phyloP scores from a whole-genome alignment of 2,329 filamentous ascomycete genomes.

The Penicillium sp. region DNA sequence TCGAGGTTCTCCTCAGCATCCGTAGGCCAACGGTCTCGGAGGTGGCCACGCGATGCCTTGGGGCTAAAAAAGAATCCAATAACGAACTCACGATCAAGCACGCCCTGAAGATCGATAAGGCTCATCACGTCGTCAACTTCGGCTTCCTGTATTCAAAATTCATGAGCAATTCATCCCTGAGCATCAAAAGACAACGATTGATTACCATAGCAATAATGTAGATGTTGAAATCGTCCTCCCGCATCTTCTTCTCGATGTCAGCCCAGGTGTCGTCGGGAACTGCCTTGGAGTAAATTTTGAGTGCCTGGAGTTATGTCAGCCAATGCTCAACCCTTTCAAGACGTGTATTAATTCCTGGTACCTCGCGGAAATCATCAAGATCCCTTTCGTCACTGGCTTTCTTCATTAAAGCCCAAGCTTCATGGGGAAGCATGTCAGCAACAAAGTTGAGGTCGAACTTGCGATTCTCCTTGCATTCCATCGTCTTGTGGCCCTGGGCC shows the following conservation, averaged over 20 bases:
- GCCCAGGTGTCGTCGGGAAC: slow-evolving; percentile 46
- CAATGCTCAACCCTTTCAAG: neutral
- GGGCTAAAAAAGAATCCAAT: slow-evolving; percentile 50
- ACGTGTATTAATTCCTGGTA: slow-evolving; percentile 18
- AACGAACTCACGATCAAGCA: slow-evolving; percentile 50
- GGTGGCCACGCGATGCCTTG: slow-evolving; percentile 48
- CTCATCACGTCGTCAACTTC: slow-evolving; percentile 45
- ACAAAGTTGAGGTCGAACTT: slow-evolving; percentile 45
- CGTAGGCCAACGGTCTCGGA: slow-evolving; percentile 50
- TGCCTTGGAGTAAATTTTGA: slow-evolving; percentile 53
- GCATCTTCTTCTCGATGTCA: slow-evolving; percentile 52
- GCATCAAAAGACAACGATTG: neutral
- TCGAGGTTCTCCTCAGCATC: slow-evolving; percentile 51
- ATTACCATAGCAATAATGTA: slow-evolving; percentile 53
- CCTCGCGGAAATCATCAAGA: slow-evolving; percentile 51
- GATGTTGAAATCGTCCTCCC: slow-evolving; percentile 47
- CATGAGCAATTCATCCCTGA: slow-evolving; percentile 1
- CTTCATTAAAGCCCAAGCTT: slow-evolving; percentile 52
- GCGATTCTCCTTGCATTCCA: slow-evolving; percentile 47
- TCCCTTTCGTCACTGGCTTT: slow-evolving; percentile 50
- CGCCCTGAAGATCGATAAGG: slow-evolving; percentile 54
- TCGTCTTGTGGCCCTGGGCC: slow-evolving; percentile 45
- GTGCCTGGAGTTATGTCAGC: slow-evolving; percentile 31
- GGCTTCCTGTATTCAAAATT: slow-evolving; percentile 36
- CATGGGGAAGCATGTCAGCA: slow-evolving; percentile 47